phyloP scores from a whole-genome alignment of 495 filamentous ascomycete species.

The Chaetomium cochliodes region DNA sequence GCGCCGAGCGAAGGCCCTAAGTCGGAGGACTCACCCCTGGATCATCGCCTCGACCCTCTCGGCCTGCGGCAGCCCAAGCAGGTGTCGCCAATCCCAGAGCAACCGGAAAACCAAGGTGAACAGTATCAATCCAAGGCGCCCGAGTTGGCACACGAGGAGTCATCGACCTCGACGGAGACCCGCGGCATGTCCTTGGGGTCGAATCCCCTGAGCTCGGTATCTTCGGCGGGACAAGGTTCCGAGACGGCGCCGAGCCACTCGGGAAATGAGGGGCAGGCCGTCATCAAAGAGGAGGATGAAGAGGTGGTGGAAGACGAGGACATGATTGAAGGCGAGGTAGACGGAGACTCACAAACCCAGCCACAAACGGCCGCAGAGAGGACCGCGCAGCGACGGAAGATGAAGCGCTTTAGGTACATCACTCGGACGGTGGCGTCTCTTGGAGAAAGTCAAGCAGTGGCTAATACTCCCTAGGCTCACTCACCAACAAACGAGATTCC shows the following conservation, averaged over 20 bases:
- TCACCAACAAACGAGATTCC: slow-evolving; percentile 92
- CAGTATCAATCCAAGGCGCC: slow-evolving; percentile 44
- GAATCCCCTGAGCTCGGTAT: slow-evolving; percentile 43
- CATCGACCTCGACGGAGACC: slow-evolving; percentile 43
- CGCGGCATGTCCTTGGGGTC: slow-evolving; percentile 43
- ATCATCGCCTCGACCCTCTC: slow-evolving; percentile 46
- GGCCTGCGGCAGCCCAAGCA: slow-evolving; percentile 48
- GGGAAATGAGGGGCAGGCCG: slow-evolving; percentile 46
- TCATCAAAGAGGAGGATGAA: slow-evolving; percentile 55
- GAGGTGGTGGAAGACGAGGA: slow-evolving; percentile 53
- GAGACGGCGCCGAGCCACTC: slow-evolving; percentile 35
- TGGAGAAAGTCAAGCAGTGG: slow-evolving; percentile 13
- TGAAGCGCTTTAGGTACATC: slow-evolving; percentile 86
- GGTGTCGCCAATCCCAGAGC: slow-evolving; percentile 42
- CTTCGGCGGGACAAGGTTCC: slow-evolving; percentile 40
- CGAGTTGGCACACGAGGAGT: slow-evolving; percentile 46
- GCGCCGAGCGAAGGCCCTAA: slow-evolving; percentile 39
- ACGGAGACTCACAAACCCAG: slow-evolving; percentile 45
- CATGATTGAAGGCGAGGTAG: slow-evolving; percentile 48
- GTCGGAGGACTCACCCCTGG: slow-evolving; percentile 39
- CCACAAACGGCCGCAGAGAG: slow-evolving; percentile 67
- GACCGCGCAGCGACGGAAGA: slow-evolving; percentile 81
- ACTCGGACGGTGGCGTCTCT: not conserved
- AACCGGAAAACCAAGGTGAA: slow-evolving; percentile 39
- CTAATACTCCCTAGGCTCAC: slow-evolving; percentile 65